Evolutionary conservation across 2,329 filamentous ascomycete species (phyloP), one percentile per base, ranked within the genome.

Genomic region (Harringtonia aguacate): DNA sequence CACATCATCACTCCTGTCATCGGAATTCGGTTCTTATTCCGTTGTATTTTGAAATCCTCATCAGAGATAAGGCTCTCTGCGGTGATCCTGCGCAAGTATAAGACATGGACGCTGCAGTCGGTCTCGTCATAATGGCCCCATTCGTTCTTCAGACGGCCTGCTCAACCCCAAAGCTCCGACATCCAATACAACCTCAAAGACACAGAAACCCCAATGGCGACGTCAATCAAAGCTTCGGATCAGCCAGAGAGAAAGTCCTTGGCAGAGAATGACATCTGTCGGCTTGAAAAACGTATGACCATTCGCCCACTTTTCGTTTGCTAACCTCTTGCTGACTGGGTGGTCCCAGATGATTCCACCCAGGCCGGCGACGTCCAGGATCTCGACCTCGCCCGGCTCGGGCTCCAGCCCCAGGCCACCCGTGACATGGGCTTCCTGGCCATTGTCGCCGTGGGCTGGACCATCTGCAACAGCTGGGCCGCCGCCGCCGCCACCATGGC

Each of bases 391-490:
- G 35, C 46, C 4, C 36, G 31, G 21, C 28, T 43, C n/a, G 46
- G 43, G 4, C 41, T 47, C 4, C 17, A 45, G 22, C 18, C 39
- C n/a, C 38, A 41, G 34, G 20, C 39, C 15, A 33, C 20, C 17
- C 41, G 38, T 29, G 45, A 50, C 36, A 43, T 50, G 17, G 41
- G 34, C 2, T 31, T 49, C n/a, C 36, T 49, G n/a, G 43, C 22
- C 18, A 45, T 48, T 39, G 27, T 50, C 3, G 41, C 49, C 27
- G 40, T 39, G 21, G 46, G 49, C 40, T 51, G 43, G 45, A 48
- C 49, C 41, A 51, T 56, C 15, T 50, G 47, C 46, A 58, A 58
- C 41, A 57, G 53, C 41, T 58, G 56, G 56, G 33, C 48, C 2
- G 55, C 46, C 12, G 31, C 57, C 7, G 45, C 54, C 6, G 48